A percentile compares a stretch with the other conserved stretches of the same genome.
Evolutionary conservation across 1,139 yeast species (phyloP).

Genomic region (Yamadazyma triangularis): DNA sequence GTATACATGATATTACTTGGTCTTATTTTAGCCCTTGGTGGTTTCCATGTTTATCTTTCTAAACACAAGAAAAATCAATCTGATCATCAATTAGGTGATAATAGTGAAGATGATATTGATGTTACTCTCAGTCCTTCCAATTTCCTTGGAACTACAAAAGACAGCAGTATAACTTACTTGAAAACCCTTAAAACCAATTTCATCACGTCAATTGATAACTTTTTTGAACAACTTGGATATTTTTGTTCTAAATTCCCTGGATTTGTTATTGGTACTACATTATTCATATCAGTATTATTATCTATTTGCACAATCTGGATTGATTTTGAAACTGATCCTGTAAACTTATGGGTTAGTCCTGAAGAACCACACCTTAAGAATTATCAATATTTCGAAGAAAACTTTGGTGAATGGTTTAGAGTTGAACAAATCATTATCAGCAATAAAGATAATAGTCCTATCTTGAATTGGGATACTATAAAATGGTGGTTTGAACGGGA

Average conservation of each 20-base stretch:
- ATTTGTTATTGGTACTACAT: conserved; percentile 43
- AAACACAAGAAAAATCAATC: conserved; percentile 5
- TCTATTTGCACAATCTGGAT: conserved; percentile 52
- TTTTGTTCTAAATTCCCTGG: conserved; percentile 59
- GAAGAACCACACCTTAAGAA: conserved; percentile 67
- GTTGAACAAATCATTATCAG: conserved; percentile 80
- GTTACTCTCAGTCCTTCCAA: conserved; percentile 14
- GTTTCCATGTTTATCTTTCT: conserved; percentile 32
- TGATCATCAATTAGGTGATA: not conserved
- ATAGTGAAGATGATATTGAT: conserved; percentile 16
- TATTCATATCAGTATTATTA: conserved; percentile 40
- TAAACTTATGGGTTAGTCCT: conserved; percentile 86
- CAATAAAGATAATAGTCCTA: conserved; percentile 53
- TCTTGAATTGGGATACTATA: conserved; percentile 60
- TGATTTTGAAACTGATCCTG: conserved; percentile 72
- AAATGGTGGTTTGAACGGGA: conserved; percentile 90
- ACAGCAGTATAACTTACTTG: conserved; percentile 5
- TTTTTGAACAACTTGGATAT: conserved; percentile 45
- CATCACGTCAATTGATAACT: conserved; percentile 16
- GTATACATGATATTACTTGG: conserved; percentile 49
- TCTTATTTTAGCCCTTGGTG: conserved; percentile 31
- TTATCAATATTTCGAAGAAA: conserved; percentile 65
- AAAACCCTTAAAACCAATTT: conserved; percentile 10
- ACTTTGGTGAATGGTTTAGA: conserved; percentile 90
- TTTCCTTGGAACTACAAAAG: conserved; percentile 11